Percentiles rank a stretch among this genome's conserved stretches.
Evolutionary conservation across 192 early-diverging fungal species (phyloP).

Genomic region (Backusella parvicylindrica): DNA sequence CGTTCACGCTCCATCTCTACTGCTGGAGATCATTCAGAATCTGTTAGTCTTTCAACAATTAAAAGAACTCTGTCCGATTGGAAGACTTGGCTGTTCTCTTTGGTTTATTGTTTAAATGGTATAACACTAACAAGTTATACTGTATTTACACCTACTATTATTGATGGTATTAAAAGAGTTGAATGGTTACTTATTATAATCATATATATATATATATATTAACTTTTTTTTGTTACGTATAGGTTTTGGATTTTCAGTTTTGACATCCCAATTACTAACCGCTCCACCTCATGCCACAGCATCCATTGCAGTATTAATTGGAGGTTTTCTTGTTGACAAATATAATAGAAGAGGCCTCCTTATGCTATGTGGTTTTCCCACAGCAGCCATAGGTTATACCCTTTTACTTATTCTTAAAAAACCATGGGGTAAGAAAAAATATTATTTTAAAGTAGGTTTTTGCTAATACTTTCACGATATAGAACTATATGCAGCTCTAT

Average conservation of each 20-base stretch:
- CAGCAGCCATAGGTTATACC: slow-evolving; percentile 11
- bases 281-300: slow-evolving; percentile 10
- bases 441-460: neutral
- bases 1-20: neutral
- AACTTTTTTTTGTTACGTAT: neutral
- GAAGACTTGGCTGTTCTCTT: slow-evolving; percentile 19
- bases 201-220: neutral
- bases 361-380: slow-evolving; percentile 9
- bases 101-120: slow-evolving; percentile 15
- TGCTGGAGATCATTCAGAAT: neutral
- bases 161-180: slow-evolving; percentile 2
- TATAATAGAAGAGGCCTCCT: slow-evolving; percentile 15
- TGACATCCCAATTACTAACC: slow-evolving; percentile 22
- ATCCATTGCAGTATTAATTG: neutral
- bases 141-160: slow-evolving; percentile 20
- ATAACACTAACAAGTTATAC: slow-evolving; percentile 8
- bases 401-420: slow-evolving; percentile 15
- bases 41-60: slow-evolving; percentile 5
- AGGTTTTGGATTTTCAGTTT: slow-evolving; percentile 28
- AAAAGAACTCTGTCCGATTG: slow-evolving; percentile 12
- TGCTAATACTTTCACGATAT: neutral
- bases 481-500: slow-evolving; percentile 18
- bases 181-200: neutral
- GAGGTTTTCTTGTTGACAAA: slow-evolving; percentile 14
- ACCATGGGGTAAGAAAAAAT: slow-evolving; percentile 19